Conservation (phyloP, 2,329 filamentous ascomycete genomes). For the Canariomyces notabilis region DNA sequence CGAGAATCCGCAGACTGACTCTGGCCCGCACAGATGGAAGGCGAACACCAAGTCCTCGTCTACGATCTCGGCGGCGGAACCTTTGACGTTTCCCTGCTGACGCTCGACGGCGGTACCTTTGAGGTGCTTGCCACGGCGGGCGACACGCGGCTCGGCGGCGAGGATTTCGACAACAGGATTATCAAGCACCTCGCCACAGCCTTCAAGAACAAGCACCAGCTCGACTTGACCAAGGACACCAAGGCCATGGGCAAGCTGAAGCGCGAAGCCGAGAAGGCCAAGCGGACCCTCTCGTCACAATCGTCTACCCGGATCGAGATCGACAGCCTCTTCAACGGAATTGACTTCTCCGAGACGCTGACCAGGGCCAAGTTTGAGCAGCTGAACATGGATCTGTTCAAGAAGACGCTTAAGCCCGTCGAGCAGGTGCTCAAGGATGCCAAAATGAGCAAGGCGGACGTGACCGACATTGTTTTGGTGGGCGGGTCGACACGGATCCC, state of each 20-base stretch:
- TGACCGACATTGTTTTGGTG: conserved; percentile 95
- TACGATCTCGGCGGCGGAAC: conserved; percentile 94
- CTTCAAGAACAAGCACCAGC: conserved; percentile 92
- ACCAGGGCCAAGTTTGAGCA: conserved; percentile 99
- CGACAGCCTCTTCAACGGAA: conserved; percentile 90
- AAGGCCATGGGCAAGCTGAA: conserved; percentile 99
- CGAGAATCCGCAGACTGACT: not conserved
- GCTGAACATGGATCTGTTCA: conserved; percentile 96
- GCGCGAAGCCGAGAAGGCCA: conserved; percentile 99
- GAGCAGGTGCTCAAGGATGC: conserved; percentile 98
- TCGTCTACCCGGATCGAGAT: conserved; percentile 94
- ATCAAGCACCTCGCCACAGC: conserved; percentile 92
- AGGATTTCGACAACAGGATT: conserved; percentile 97
- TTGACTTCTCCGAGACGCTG: conserved; percentile 96
- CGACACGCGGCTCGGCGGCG: conserved; percentile 95
- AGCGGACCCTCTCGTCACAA: conserved; percentile 93
- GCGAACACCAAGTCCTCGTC: conserved; percentile 82
- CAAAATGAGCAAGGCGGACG: conserved; percentile 89
- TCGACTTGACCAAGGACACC: conserved; percentile 87
- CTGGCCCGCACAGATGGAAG: conserved; percentile 45
- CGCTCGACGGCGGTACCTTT: conserved; percentile 85
- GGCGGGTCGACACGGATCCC: conserved; percentile 99
- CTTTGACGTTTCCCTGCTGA: conserved; percentile 89
- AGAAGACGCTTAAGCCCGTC: conserved; percentile 96
- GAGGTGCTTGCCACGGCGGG: conserved; percentile 90